Evolutionary conservation across 495 filamentous ascomycete species (phyloP).

Genomic region (Trichoderma reesei): DNA sequence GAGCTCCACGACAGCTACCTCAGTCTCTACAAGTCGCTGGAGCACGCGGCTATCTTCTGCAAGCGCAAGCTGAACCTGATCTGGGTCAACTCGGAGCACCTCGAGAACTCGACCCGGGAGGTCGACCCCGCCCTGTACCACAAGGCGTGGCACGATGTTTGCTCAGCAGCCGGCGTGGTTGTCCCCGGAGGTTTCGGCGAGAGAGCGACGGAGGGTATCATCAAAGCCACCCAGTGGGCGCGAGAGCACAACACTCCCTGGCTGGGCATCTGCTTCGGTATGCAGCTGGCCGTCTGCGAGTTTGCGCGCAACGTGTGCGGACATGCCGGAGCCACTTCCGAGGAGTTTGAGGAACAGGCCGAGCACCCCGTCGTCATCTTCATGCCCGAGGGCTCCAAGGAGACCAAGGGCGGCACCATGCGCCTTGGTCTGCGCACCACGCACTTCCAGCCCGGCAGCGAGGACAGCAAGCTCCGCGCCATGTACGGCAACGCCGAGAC

Average conservation of each 20-base stretch:
- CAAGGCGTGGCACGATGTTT: conserved; percentile 75
- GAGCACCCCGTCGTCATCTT: conserved; percentile 62
- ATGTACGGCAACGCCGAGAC: conserved; percentile 54
- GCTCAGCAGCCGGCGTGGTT: conserved; percentile 14
- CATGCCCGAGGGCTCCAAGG: conserved; percentile 70
- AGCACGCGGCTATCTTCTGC: conserved; percentile 86
- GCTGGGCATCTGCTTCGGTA: conserved; percentile 87
- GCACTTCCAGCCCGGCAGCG: conserved; percentile 63
- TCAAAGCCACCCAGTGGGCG: conserved; percentile 71
- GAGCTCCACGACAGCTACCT: conserved; percentile 62
- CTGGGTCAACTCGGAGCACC: conserved; percentile 75
- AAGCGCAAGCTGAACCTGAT: conserved; percentile 66
- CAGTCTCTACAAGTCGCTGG: conserved; percentile 67
- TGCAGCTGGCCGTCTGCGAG: conserved; percentile 92
- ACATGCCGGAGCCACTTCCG: conserved; percentile 49
- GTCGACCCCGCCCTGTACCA: conserved; percentile 64
- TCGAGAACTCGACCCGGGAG: conserved; percentile 53
- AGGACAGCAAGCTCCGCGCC: conserved; percentile 68
- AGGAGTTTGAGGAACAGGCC: conserved; percentile 48
- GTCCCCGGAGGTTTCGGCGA: conserved; percentile 58
- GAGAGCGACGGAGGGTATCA: conserved; percentile 81
- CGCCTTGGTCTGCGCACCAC: conserved; percentile 69
- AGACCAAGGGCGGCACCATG: conserved; percentile 70
- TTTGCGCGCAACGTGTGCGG: conserved; percentile 65
- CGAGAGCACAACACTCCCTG: conserved; percentile 72